Percentiles rank a stretch among this genome's conserved stretches.
These are phyloP conservation scores for Starmerella cellae DNA, from an alignment of 805 yeast genomes.

Conservation along the genomic window DNA sequence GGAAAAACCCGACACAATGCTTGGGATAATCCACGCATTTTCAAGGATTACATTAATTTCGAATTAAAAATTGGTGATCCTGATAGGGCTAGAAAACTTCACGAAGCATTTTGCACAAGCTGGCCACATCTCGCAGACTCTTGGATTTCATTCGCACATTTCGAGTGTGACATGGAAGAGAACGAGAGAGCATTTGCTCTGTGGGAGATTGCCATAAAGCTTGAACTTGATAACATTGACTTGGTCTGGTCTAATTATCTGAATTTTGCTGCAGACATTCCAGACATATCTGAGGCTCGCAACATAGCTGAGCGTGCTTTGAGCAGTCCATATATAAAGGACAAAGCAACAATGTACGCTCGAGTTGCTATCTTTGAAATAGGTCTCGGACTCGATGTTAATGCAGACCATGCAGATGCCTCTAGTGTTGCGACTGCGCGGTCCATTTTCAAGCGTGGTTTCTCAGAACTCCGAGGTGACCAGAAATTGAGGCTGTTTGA, in stretches of 20 bases:
- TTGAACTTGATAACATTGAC: slow-evolving; percentile 21
- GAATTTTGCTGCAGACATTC: slow-evolving; percentile 49
- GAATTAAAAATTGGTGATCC: slow-evolving; percentile 63
- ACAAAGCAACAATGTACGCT: slow-evolving; percentile 41
- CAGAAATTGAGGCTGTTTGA: slow-evolving; percentile 44
- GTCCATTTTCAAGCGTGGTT: slow-evolving; percentile 42
- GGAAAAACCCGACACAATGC: slow-evolving; percentile 40
- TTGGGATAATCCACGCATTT: slow-evolving; percentile 32
- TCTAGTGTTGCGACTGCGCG: slow-evolving; percentile 40
- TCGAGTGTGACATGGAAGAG: slow-evolving; percentile 61
- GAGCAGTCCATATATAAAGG: slow-evolving; percentile 6
- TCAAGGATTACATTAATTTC: slow-evolving; percentile 49
- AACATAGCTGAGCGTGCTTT: slow-evolving; percentile 30
- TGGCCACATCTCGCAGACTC: slow-evolving; percentile 33
- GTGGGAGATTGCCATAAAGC: slow-evolving; percentile 38
- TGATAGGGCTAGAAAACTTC: slow-evolving; percentile 64
- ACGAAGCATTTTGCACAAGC: slow-evolving; percentile 48
- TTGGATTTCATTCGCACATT: slow-evolving; percentile 53
- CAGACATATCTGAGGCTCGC: slow-evolving; percentile 45
- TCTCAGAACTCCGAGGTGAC: slow-evolving; percentile 34
- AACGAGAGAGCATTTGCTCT: slow-evolving; percentile 52
- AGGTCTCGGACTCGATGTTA: slow-evolving; percentile 37
- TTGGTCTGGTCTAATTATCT: slow-evolving; percentile 34
- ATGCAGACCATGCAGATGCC: slow-evolving; percentile 38
- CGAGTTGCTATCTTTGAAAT: slow-evolving; percentile 60